Conservation (phyloP, 2,329 filamentous ascomycete species). For the Exophiala viscosa region DNA sequence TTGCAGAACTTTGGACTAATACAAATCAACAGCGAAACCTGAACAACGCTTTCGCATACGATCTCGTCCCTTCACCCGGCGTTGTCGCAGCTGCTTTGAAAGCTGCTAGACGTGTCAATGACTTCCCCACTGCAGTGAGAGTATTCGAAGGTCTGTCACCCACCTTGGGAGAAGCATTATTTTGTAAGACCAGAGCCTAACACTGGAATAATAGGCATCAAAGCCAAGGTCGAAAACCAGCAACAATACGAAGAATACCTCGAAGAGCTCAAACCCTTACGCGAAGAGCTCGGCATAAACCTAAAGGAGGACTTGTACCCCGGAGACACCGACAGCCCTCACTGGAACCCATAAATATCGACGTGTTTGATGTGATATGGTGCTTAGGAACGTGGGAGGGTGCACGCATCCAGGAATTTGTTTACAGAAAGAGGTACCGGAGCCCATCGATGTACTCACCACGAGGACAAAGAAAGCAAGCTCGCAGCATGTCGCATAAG, state of each 20-base stretch:
- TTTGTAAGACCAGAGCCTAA: not conserved
- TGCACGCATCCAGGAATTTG: not conserved
- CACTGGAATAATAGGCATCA: slow-evolving; percentile 65
- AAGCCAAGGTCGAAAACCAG: slow-evolving; percentile 99
- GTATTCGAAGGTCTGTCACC: slow-evolving; percentile 84
- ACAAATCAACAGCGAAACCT: slow-evolving; percentile 68
- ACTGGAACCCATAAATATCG: slow-evolving; percentile 25
- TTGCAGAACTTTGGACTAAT: slow-evolving; percentile 5
- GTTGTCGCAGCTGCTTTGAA: slow-evolving; percentile 88
- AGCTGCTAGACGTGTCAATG: slow-evolving; percentile 93
- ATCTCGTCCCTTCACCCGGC: slow-evolving; percentile 91
- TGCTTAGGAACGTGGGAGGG: not conserved
- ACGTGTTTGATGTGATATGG: not conserved
- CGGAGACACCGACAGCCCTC: slow-evolving; percentile 35
- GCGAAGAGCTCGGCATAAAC: slow-evolving; percentile 86
- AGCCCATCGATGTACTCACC: too few species aligned
- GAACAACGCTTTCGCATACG: slow-evolving; percentile 99
- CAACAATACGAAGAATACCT: slow-evolving; percentile 90
- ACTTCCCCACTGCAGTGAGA: slow-evolving; percentile 96
- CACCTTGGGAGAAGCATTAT: slow-evolving; percentile 6
- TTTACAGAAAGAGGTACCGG: too few species aligned
- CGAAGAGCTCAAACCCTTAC: slow-evolving; percentile 83
- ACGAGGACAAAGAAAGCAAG: not conserved
- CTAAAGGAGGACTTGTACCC: slow-evolving; percentile 94
- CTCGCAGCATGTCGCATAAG: not conserved